These are phyloP conservation scores for Colletotrichum horii DNA, from an alignment of 2,329 filamentous ascomycete species.

Conservation along the genomic window DNA sequence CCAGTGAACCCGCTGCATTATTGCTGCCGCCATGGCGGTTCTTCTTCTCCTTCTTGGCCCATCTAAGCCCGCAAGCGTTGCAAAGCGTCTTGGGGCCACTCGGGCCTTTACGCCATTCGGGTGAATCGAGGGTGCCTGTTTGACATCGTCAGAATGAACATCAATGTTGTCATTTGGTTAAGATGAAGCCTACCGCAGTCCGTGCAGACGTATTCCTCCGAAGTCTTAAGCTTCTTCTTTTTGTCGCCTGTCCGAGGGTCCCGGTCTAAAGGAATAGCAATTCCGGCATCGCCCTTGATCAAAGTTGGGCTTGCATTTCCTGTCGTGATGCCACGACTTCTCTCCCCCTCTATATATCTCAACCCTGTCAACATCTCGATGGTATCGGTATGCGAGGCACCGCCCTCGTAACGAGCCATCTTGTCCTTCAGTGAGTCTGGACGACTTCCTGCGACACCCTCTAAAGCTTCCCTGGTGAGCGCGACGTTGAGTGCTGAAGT, in stretches of 20 bases:
- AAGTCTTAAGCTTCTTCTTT: constrained; percentile 85
- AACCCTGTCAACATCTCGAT: constrained; percentile 94
- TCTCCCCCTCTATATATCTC: constrained; percentile 86
- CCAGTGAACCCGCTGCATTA: constrained; percentile 2
- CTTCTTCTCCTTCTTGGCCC: constrained; percentile 86
- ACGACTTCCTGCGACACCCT: constrained; percentile 69
- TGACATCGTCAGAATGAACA: not conserved
- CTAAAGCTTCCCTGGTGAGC: constrained; percentile 80
- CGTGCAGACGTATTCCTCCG: constrained; percentile 91
- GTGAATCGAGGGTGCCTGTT: constrained; percentile 81
- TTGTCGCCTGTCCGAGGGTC: constrained; percentile 76
- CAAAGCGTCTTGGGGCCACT: constrained; percentile 93
- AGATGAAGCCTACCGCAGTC: constrained; percentile 74
- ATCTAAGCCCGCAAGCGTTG: constrained; percentile 86
- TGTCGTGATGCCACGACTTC: constrained; percentile 86
- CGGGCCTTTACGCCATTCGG: constrained; percentile 94
- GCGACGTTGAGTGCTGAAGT: constrained; percentile 65
- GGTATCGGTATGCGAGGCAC: constrained; percentile 75
- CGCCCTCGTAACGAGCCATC: constrained; percentile 80
- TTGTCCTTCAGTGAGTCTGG: constrained; percentile 83
- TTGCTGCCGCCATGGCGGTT: constrained; percentile 29
- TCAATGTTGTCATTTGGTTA: not conserved
- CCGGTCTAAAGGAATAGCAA: constrained; percentile 81
- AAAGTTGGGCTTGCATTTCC: constrained; percentile 81
- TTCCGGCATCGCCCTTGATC: constrained; percentile 85